Conservation (phyloP, 352 stramenopile species). For the Pythium phragmitis region DNA sequence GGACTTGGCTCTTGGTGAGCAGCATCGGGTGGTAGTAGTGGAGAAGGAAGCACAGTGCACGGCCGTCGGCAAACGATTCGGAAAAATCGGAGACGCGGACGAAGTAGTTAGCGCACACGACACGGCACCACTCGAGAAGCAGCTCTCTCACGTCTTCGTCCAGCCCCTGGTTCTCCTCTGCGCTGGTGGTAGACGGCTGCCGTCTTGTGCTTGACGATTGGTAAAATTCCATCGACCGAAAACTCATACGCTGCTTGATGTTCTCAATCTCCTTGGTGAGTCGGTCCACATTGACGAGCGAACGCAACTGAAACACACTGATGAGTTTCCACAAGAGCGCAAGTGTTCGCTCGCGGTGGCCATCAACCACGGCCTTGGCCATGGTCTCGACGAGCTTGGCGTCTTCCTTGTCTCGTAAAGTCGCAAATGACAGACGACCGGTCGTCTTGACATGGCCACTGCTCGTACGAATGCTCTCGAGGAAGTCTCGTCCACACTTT, state of each 20-base stretch:
- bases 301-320: conserved; percentile 87
- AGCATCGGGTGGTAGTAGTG: conserved; percentile 96
- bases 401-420: conserved; percentile 49
- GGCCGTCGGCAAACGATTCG: conserved; percentile 92
- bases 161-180: conserved; percentile 41
- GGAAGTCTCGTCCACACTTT: conserved; percentile 56
- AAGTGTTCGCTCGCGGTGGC: conserved; percentile 94
- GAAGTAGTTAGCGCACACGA: conserved; percentile 91
- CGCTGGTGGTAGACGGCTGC: conserved; percentile 19
- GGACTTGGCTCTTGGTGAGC: conserved; percentile 65
- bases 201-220: conserved; percentile 17
- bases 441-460: conserved; percentile 2
- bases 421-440: conserved; percentile 35
- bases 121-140: conserved; percentile 91
- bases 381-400: conserved; percentile 58
- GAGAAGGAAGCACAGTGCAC: conserved; percentile 91
- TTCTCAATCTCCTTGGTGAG: conserved; percentile 81
- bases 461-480: conserved; percentile 41
- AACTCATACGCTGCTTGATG: conserved; percentile 71
- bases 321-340: conserved; percentile 94
- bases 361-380: conserved; percentile 95
- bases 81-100: conserved; percentile 90
- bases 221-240: conserved; percentile 61
- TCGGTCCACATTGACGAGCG: conserved; percentile 73
- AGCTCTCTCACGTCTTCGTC: conserved; percentile 54